phyloP scores from a whole-genome alignment of 345 rosid species.

The Eutrema yunnanense region DNA sequence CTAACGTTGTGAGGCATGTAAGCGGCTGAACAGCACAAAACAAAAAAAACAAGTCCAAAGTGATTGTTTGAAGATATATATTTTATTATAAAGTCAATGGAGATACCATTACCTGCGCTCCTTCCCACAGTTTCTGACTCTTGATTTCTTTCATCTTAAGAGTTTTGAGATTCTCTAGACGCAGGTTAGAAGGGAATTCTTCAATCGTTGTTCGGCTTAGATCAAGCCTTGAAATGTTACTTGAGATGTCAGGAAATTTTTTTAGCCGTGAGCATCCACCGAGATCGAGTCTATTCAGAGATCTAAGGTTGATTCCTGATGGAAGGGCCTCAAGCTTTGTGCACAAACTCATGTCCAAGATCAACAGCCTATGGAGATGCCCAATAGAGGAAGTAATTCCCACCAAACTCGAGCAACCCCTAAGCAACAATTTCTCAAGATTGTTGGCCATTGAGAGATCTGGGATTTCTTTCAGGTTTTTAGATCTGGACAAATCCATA shows the following conservation, averaged over 20 bases:
- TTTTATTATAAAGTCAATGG: no score
- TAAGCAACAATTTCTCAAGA: not conserved
- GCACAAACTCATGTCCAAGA: not conserved
- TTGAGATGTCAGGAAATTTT: not conserved
- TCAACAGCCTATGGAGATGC: not conserved
- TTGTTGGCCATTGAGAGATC: not conserved
- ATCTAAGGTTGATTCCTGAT: not conserved
- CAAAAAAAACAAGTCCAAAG: not conserved
- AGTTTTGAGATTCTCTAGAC: not conserved
- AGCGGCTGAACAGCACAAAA: not conserved
- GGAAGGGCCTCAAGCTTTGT: not conserved
- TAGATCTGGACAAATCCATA: not conserved
- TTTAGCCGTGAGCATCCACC: not conserved
- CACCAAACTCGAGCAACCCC: not conserved
- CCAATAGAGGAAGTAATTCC: not conserved
- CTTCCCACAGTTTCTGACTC: slow-evolving; percentile 5
- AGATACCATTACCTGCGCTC: not conserved
- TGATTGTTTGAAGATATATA: no score
- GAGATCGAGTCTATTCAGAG: not conserved
- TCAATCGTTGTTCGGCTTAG: not conserved
- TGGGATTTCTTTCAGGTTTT: not conserved
- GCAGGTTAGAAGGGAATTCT: not conserved
- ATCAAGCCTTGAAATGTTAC: not conserved
- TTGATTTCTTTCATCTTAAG: not conserved
- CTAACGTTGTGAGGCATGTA: not conserved